Percentiles rank a stretch among this genome's conserved stretches.
phyloP scores from a whole-genome alignment of 192 early-diverging fungal genomes.

The Tieghemiomyces parasiticus region DNA sequence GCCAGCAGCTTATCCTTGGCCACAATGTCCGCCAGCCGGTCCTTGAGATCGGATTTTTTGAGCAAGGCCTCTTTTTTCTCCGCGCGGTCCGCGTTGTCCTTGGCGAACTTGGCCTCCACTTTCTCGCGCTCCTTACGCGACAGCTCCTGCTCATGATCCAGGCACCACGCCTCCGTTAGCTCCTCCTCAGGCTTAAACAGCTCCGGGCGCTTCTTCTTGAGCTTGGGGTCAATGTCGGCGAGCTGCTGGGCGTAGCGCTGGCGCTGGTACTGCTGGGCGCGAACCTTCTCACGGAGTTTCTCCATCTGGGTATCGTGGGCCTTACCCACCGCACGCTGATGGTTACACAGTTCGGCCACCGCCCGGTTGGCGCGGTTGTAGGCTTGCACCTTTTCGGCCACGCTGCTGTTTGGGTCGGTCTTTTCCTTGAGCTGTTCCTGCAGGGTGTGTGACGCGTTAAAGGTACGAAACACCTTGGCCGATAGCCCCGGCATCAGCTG shows the following conservation, averaged over 20 bases:
- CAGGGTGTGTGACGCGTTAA: constrained; percentile 88
- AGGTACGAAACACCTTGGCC: constrained; percentile 99
- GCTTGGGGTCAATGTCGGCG: constrained; percentile 51
- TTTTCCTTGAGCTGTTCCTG: constrained; percentile 63
- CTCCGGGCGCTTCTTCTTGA: constrained; percentile 61
- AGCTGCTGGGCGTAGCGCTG: constrained; percentile 52
- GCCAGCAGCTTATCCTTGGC: constrained; percentile 28
- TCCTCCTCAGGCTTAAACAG: constrained; percentile 53
- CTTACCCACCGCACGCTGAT: constrained; percentile 83
- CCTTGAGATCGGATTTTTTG: constrained; percentile 32
- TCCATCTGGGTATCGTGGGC: constrained; percentile 58
- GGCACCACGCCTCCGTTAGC: constrained; percentile 66
- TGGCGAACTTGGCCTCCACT: constrained; percentile 34
- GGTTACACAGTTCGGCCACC: constrained; percentile 96
- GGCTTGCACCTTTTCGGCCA: constrained; percentile 75
- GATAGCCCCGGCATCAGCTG: constrained; percentile 80
- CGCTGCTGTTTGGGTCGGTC: constrained; percentile 48
- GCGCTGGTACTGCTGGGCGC: constrained; percentile 75
- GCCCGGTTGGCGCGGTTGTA: constrained; percentile 92
- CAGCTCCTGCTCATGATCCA: constrained; percentile 32
- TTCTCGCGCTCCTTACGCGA: constrained; percentile 64
- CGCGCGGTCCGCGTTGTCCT: constrained; percentile 69
- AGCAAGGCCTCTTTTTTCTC: constrained; percentile 38
- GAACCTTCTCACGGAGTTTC: constrained; percentile 73
- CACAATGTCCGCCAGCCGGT: constrained; percentile 33